Evolutionary conservation across 805 yeast genomes (phyloP).

Genomic region (Yarrowia deformans): DNA sequence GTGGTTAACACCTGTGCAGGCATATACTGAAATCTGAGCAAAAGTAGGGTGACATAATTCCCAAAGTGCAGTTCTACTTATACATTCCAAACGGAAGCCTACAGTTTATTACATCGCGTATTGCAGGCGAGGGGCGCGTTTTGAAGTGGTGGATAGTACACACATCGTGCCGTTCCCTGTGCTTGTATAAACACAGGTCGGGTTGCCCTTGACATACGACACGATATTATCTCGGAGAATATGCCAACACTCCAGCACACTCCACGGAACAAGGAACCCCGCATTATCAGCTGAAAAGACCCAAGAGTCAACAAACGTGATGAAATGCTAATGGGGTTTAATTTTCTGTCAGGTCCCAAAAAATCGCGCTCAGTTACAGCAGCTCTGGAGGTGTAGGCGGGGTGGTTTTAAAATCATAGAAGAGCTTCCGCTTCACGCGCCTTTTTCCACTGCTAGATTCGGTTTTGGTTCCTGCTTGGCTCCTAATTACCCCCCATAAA

Average conservation of each 20-base stretch:
- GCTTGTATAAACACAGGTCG: neutral
- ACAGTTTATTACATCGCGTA: too few species aligned
- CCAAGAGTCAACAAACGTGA: conserved; percentile 11
- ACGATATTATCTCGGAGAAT: too few species aligned
- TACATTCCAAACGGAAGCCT: neutral
- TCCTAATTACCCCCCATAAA: too few species aligned
- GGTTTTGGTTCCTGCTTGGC: too few species aligned
- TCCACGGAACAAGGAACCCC: neutral
- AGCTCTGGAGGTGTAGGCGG: too few species aligned
- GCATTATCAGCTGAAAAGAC: conserved; percentile 18
- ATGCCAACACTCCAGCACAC: neutral
- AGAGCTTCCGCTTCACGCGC: too few species aligned
- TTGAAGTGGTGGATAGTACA: neutral
- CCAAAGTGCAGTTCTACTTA: too few species aligned
- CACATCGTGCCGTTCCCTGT: neutral
- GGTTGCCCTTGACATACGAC: too few species aligned
- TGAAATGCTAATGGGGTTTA: conserved; percentile 9
- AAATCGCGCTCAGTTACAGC: neutral
- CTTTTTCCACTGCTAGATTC: too few species aligned
- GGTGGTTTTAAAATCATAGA: too few species aligned
- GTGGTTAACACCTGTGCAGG: neutral
- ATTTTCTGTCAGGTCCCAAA: neutral
- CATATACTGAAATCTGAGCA: conserved; percentile 1
- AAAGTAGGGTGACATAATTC: conserved; percentile 10
- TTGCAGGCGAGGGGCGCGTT: too few species aligned